Conservation (phyloP, 1,139 yeast genomes). For the Candida tetrigidarum region DNA sequence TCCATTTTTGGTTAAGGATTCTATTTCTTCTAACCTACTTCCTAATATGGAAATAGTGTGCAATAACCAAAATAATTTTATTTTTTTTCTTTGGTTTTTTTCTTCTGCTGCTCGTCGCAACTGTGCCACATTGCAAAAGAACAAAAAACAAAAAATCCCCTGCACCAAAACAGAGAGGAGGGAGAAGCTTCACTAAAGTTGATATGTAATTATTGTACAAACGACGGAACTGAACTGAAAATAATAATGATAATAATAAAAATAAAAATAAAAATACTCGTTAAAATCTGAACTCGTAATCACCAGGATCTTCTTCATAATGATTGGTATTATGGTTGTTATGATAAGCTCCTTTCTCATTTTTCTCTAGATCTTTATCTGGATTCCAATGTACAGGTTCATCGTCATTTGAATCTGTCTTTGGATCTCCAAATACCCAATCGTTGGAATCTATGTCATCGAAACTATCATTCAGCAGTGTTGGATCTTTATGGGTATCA, state of each 20-base stretch:
- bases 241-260: too few relatives aligned
- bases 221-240: too few relatives aligned
- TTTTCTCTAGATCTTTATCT: neutral
- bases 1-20: constrained; percentile 1
- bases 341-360: neutral
- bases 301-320: neutral
- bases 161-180: neutral
- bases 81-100: too few relatives aligned
- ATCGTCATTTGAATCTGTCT: neutral
- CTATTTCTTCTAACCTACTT: neutral
- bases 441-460: constrained; percentile 20
- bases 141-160: neutral
- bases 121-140: too few relatives aligned
- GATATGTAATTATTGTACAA: too few relatives aligned
- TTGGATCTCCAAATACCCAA: constrained; percentile 15
- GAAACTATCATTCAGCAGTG: constrained; percentile 14
- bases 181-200: too few relatives aligned
- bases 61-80: too few relatives aligned
- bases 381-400: neutral
- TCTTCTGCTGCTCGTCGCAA: too few relatives aligned
- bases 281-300: neutral
- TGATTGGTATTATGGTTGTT: neutral
- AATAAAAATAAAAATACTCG: neutral
- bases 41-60: constrained; percentile 2
- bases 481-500: neutral